Base-by-base conservation (phyloP, 441 rosid species). In the Adansonia grandidieri region DNA sequence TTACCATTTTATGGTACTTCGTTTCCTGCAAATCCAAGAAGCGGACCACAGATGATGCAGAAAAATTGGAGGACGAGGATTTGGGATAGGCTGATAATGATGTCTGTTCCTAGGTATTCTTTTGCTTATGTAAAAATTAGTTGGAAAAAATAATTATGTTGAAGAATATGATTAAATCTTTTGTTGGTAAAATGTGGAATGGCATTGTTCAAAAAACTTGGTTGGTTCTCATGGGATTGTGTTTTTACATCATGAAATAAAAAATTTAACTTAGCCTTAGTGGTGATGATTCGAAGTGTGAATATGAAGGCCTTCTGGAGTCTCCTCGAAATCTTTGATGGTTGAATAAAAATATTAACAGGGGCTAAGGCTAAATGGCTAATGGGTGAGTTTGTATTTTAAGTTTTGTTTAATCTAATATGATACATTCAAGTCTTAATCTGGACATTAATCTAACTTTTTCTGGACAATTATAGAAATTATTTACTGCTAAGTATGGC, bases 1-100 rank as follows among this genome's bases (percentile, higher is more conserved):
- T 76, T 4, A 81, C 80, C 13, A 71, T 86, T 61, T 8, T 19
- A n/a, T 80, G 79, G 81, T 84, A 77, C 80, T 84, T 70, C 42
- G 51, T 70, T 13, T 15, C 83, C 24, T 84, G 86, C 74, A 80
- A 37, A 79, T 64, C 77, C 48, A 86, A 71, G 67, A 77, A 17
- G 80, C 81, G 84, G 86, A 8, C 83, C 15, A 58, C 9, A 1
- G 9, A 51, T 13, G 51, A 57, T 9, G 83, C 47, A 19, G 76
- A 48, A 13, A 65, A 82, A 42, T 40, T 74, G 64, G 78, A 66
- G 48, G 32, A 15, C 63, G 82, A 45, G 4, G 84, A 69, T 7
- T 60, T 19, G 15, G 58, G 24, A n/a, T 61, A 74, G 69, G 20
- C 20, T 24, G 44, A 40, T 3, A 1, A 10, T 20, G 32, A 1